phyloP scores from a whole-genome alignment of 306 rosid species.

The Ormosia emarginata region DNA sequence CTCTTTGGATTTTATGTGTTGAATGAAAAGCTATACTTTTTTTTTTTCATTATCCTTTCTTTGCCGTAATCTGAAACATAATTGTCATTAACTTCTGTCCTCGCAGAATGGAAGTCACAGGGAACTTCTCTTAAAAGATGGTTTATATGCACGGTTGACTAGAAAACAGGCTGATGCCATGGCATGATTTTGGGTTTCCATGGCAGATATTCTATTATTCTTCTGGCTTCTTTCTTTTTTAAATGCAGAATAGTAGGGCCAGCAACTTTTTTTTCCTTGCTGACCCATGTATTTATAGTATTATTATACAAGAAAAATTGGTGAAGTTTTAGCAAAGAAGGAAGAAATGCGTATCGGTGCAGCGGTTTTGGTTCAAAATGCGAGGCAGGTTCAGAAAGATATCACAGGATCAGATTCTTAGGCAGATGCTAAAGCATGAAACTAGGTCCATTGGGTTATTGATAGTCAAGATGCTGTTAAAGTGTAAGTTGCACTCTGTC shows the following conservation, averaged over 20 bases:
- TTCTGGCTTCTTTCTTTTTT: constrained; percentile 23
- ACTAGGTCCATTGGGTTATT: not conserved
- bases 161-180: constrained; percentile 83
- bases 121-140: constrained; percentile 73
- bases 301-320: not conserved
- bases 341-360: not conserved
- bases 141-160: constrained; percentile 72
- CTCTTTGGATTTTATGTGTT: constrained; percentile 14
- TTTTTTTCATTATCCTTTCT: not conserved
- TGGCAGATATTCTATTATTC: not conserved
- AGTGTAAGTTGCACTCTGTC: not conserved
- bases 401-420: not conserved
- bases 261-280: constrained; percentile 35
- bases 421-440: constrained; percentile 1
- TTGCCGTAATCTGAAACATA: not conserved
- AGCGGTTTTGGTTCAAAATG: constrained; percentile 16
- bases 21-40: constrained; percentile 8
- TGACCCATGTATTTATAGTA: constrained; percentile 25
- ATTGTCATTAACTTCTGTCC: constrained; percentile 11
- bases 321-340: constrained; percentile 12
- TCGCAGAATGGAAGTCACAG: constrained; percentile 75
- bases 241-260: constrained; percentile 26
- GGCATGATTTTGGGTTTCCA: constrained; percentile 39
- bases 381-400: constrained; percentile 23
- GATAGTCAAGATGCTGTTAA: not conserved